Conservation (phyloP, 768 basidiomycete genomes). For the Termitomyces sp. region DNA sequence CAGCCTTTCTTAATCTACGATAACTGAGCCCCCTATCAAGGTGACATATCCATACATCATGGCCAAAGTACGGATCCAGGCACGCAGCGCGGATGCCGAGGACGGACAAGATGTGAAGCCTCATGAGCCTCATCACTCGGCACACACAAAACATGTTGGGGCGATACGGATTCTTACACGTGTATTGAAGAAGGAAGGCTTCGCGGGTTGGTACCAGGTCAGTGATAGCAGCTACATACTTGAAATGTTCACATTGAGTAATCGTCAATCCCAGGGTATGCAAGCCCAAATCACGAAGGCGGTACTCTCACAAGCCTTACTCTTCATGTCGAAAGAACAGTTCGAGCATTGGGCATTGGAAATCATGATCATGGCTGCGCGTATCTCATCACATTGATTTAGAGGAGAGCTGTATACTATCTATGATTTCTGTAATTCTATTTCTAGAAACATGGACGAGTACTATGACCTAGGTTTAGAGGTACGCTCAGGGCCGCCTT, state of each 20-base stretch:
- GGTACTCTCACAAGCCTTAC: slow-evolving; percentile 88
- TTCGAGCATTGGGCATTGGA: slow-evolving; percentile 86
- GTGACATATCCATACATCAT: slow-evolving; percentile 95
- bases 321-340: slow-evolving; percentile 97
- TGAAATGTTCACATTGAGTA: background rate
- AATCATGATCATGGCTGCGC: slow-evolving; percentile 57
- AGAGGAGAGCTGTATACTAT: background rate
- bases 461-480: background rate
- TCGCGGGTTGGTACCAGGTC: slow-evolving; percentile 95
- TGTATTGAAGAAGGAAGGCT: slow-evolving; percentile 74
- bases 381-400: slow-evolving; percentile 23
- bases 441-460: background rate
- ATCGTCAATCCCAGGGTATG: slow-evolving; percentile 68
- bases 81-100: slow-evolving; percentile 59
- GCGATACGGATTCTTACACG: slow-evolving; percentile 73
- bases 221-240: slow-evolving; percentile 21
- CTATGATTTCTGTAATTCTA: background rate
- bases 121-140: slow-evolving; percentile 37
- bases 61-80: slow-evolving; percentile 96
- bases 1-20: background rate
- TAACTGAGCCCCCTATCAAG: slow-evolving; percentile 31
- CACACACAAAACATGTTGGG: slow-evolving; percentile 53
- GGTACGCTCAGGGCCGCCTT: no score
- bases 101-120: slow-evolving; percentile 36
- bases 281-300: slow-evolving; percentile 95